Conservation (phyloP, 257 asterid genomes). For the Paraleonurus japonicus region DNA sequence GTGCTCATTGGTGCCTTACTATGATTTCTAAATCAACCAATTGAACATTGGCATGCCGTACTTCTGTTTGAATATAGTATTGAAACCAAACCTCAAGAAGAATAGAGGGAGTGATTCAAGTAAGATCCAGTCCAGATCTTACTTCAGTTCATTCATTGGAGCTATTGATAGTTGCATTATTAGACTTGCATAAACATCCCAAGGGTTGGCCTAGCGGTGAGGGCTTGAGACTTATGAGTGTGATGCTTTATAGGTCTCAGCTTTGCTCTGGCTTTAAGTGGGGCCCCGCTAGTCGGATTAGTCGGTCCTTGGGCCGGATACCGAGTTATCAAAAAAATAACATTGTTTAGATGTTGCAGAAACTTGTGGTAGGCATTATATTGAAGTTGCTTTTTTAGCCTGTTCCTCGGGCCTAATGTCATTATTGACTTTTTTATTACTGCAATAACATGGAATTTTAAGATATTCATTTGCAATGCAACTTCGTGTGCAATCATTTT, state of each 20-base stretch:
- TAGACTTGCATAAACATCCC: background rate
- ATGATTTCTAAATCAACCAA: background rate
- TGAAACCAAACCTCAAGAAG: background rate
- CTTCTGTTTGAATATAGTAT: background rate
- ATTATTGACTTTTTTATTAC: background rate
- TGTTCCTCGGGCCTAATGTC: background rate
- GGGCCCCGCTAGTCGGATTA: too few relatives aligned
- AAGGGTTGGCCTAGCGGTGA: too few relatives aligned
- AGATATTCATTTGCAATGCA: background rate
- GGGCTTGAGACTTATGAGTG: too few relatives aligned
- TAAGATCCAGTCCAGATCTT: background rate
- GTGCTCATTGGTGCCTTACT: too few relatives aligned
- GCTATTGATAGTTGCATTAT: background rate
- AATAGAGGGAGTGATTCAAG: background rate
- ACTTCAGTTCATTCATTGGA: background rate
- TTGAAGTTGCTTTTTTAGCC: background rate
- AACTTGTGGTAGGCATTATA: background rate
- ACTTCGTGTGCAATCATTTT: constrained; percentile 14
- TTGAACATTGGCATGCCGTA: background rate
- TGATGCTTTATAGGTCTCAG: too few relatives aligned
- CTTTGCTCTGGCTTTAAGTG: too few relatives aligned
- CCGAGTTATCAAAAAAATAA: too few relatives aligned
- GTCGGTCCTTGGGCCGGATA: too few relatives aligned
- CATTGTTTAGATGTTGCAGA: background rate
- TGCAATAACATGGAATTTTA: background rate